Evolutionary conservation across 2,329 filamentous ascomycete species (phyloP).

Genomic region (Corniculantispora saksenae): DNA sequence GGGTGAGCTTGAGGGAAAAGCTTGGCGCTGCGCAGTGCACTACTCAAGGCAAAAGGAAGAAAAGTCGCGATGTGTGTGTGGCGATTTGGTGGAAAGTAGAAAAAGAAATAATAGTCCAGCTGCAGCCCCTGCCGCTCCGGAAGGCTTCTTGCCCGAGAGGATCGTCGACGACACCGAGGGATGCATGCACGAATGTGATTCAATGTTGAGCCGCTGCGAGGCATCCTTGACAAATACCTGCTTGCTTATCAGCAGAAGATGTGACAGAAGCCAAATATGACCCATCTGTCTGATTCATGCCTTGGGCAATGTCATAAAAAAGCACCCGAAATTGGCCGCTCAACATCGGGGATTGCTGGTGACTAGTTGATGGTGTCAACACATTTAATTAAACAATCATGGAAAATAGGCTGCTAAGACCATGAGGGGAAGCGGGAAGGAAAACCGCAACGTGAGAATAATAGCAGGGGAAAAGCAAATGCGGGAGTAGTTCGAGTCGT

Average conservation of each 20-base stretch:
- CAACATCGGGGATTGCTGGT: background rate
- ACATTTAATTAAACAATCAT: slow-evolving; percentile 1
- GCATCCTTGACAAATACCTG: background rate
- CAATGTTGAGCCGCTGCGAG: background rate
- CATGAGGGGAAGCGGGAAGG: background rate
- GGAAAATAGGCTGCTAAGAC: background rate
- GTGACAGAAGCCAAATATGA: background rate
- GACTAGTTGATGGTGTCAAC: background rate
- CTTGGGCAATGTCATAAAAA: background rate
- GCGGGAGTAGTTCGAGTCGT: background rate
- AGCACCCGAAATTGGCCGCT: background rate
- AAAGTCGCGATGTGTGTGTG: too few species aligned
- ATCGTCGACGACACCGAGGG: background rate
- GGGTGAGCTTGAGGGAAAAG: too few species aligned
- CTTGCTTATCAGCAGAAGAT: background rate
- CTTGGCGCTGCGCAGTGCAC: too few species aligned
- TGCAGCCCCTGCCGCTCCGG: background rate
- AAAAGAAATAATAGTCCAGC: background rate
- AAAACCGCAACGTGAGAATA: background rate
- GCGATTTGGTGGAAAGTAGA: background rate
- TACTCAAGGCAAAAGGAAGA: too few species aligned
- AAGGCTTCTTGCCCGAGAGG: background rate
- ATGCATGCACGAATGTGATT: background rate
- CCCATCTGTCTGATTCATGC: background rate
- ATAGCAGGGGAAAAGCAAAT: background rate